Base-by-base conservation (phyloP, 768 basidiomycete genomes). In the Heimioporus sp. region DNA sequence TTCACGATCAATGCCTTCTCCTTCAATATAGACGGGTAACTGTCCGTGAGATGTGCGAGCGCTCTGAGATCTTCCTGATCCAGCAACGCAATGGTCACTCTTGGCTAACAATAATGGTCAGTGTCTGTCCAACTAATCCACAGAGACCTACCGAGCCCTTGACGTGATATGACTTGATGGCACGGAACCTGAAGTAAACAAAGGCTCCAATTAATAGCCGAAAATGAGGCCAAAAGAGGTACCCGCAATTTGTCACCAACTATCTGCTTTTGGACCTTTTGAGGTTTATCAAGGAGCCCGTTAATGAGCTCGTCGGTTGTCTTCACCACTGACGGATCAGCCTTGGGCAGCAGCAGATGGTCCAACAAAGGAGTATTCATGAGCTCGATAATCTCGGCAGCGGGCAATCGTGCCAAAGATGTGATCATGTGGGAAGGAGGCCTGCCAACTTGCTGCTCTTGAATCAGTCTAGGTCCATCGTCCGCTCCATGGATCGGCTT, bases 41-140 rank as follows among this genome's bases (percentile, higher is more conserved):
- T 89, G 67, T 92, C 89, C 85, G 90, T 85, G 39, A 95, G 78
- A 66, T 92, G 90, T 7, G 90, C 87, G 44, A 95, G 78, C 6
- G 90, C 76, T 38, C 87, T 81, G 20, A 95, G 78, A 62, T 96
- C 92, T 52, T 94, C 93, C 60, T 86, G 78, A 61, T 95, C 91
- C 54, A 96, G 72, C 10, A 94, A 78, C 5, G 80, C 73, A 59
- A 97, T 90, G 1, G 92, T 94, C 56, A 92, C 72, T 65, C 92
- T 93, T 44, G 90, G 89, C 83, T 90, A 59, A 34, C 40, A 48
- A 19, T 17, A 30, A 43, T 36, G 28, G 6, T 52, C 42, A 54
- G 56, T 30, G 51, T 19, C 10, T 32, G 16, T 52, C 15, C 13
- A 45, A 46, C 13, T 10, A 19, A 17, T 13, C 40, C 30, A 21